Evolutionary conservation across 148 eudicot genomes (phyloP).

Genomic region (Fallopia convolvulus): DNA sequence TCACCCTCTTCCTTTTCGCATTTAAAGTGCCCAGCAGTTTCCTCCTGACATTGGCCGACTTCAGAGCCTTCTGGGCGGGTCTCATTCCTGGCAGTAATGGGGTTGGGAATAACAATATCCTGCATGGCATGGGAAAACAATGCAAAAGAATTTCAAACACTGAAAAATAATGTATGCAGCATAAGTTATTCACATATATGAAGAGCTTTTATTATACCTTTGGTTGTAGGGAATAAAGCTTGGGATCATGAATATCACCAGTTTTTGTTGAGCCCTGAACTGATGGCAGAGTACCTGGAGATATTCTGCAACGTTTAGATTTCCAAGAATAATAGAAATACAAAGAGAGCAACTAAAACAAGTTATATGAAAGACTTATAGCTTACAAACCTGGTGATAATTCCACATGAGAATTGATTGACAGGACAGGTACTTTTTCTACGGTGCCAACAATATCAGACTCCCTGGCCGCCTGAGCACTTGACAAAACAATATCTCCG

Average conservation of each 20-base stretch:
- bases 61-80: conserved; percentile 25
- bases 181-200: background rate
- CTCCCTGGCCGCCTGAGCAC: conserved; percentile 25
- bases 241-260: conserved; percentile 41
- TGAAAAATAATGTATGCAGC: background rate
- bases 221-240: conserved; percentile 29
- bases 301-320: conserved; percentile 10
- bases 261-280: conserved; percentile 22
- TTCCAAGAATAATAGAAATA: background rate
- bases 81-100: conserved; percentile 36
- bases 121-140: conserved; percentile 20
- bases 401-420: conserved; percentile 27
- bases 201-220: conserved; percentile 36
- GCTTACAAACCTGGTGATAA: conserved; percentile 23
- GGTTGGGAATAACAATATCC: conserved; percentile 40
- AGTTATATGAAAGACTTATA: background rate
- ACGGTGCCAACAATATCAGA: conserved; percentile 19
- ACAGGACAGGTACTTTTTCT: conserved; percentile 30
- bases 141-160: conserved; percentile 5
- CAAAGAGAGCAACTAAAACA: background rate
- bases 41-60: conserved; percentile 21
- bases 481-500: conserved; percentile 11
- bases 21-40: conserved; percentile 35
- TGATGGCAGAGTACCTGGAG: conserved; percentile 37
- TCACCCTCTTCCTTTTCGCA: conserved; percentile 89